Evolutionary conservation across 1,139 yeast species (phyloP), one percentile per base, ranked within the genome.

Genomic region (Schwanniomyces etchellsii): DNA sequence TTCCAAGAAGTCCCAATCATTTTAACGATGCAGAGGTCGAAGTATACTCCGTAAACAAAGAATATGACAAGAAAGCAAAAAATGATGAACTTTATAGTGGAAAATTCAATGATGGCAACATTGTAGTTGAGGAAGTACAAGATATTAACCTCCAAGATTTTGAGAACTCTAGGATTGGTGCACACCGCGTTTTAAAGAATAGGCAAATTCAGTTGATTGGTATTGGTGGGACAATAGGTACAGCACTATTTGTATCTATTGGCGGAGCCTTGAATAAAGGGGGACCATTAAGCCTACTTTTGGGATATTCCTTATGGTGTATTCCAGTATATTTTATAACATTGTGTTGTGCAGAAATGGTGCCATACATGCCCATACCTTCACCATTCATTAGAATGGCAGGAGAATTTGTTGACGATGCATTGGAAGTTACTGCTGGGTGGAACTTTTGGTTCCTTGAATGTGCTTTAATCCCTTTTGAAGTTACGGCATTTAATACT

Each of bases 401-500:
- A 1, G 77, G 76, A 13, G 50, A 77, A 33, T 70, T 64, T 38
- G 70, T 71, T 21, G 78, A 72, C 55, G 84, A 81, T 35, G 80
- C 93, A 0, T 65, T 81, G 37, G 91, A 84, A 45, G 76, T 81
- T 39, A 81, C 81, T 60, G 79, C 84, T 5, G 83, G 88, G n/a
- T 79, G 85, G 74, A 84, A 84, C 54, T 84, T 82, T 48, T 83
- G 85, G 77, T 63, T 83, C 37, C 65, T 83, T 55, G 81, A 83
- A 50, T 76, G 86, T 40, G 75, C 82, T 17, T 73, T 81, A 42
- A 80, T 84, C 35, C 94, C 95, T 1, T 83, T 78, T 49, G 95
- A 84, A 55, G 76, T 84, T 36, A 81, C 84, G 2, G 84, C 88
- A 12, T 89, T 81, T 23, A 83, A 84, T 45, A 74, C 83, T 24